Evolutionary conservation across 768 basidiomycete species (phyloP), one percentile per base, ranked within the genome.

Genomic region (Arthromyces matolae): DNA sequence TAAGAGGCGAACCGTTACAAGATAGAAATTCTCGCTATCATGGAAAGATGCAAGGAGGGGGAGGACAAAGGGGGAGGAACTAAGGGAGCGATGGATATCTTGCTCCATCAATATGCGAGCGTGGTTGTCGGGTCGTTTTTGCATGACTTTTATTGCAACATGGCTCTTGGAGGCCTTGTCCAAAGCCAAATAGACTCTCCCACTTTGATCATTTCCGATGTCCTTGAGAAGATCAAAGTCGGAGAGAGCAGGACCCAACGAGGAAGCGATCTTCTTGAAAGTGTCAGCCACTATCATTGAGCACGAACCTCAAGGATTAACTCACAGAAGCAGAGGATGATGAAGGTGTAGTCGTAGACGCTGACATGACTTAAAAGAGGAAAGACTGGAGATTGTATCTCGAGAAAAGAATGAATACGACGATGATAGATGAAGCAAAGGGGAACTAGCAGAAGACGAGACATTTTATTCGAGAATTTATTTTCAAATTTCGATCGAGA

Each of bases 31-130:
- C 4, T 8, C 5, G 0, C 14, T 16, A 13, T 55, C 54, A 8
- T 55, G 50, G 39, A 43, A 55, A 3, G 47, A 49, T 0, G 39
- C 44, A 2, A 55, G 13, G 0, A 55, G 24, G 2, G 54, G 54
- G 0, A 40, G 20, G 2, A 46, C 13, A 28, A 44, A 55, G 1
- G 43, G 22, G 5, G 16, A n/a, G 4, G 22, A 28, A 4, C 34
- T 23, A 9, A 55, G 36, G 9, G 20, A n/a, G 0, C 14, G 12
- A 2, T 51, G 53, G 16, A 51, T 41, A 0, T 22, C 22, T 4
- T 48, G 50, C 6, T 55, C 50, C 3, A n/a, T 5, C 0, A 45
- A 2, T 0, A 25, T 40, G 18, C 35, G 28, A 0, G 31, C 23
- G 25, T 43, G 28, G n/a, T 29, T 13, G 4, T 10, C 34, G 0